Evolutionary conservation across 345 rosid species (phyloP).

Genomic region (Combretum micranthum): DNA sequence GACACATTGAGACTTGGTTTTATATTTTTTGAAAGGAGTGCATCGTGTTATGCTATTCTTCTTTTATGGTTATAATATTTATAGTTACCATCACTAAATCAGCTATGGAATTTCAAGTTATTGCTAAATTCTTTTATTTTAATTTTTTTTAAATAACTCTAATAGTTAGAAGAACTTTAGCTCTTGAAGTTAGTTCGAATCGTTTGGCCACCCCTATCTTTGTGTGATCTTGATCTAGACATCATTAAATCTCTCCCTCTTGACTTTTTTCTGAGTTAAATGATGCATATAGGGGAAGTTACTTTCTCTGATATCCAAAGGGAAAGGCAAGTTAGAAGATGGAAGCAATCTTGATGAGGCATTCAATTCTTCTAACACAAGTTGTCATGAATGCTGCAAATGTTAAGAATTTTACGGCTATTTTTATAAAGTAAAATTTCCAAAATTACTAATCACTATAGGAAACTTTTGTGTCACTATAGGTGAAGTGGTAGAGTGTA

Average conservation of each 20-base stretch:
- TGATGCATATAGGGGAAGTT: constrained; percentile 72
- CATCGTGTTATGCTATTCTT: no score
- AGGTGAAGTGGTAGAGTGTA: no score
- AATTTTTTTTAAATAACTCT: no score
- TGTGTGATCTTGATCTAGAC: constrained; percentile 71
- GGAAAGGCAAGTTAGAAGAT: constrained; percentile 30
- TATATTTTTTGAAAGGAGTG: no score
- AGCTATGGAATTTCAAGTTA: constrained; percentile 12
- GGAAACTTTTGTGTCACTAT: no score
- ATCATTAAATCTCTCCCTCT: constrained; percentile 80
- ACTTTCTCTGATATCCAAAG: constrained; percentile 45
- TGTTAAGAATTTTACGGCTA: constrained; percentile 20
- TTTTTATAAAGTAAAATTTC: neutral
- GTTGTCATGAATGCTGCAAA: constrained; percentile 11
- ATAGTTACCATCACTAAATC: no score
- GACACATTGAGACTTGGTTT: no score
- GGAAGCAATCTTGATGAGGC: constrained; percentile 2
- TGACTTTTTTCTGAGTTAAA: constrained; percentile 70
- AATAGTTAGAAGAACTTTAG: constrained; percentile 21
- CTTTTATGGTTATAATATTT: no score
- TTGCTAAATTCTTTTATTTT: constrained; percentile 14
- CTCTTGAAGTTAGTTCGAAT: constrained; percentile 17
- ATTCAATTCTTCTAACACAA: constrained; percentile 1
- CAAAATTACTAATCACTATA: no score
- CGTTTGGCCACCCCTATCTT: constrained; percentile 44